These are phyloP conservation scores for Fereydounia khargensis DNA, from an alignment of 1,284 basidiomycete genomes.

Conservation along the genomic window DNA sequence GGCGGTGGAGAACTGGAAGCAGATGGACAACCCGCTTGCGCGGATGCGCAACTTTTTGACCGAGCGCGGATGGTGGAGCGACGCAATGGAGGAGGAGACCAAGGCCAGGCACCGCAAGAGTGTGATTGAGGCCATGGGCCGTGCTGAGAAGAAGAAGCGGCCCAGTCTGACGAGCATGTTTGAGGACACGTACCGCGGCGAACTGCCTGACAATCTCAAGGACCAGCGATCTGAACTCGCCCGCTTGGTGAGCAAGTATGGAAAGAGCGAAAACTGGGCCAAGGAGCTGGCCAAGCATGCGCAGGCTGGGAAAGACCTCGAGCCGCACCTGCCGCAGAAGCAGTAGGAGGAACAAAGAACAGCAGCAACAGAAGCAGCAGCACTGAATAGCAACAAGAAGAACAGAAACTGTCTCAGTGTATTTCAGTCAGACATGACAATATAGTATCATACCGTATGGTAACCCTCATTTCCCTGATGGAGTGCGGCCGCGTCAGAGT, in stretches of 20 bases:
- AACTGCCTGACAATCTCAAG: constrained; percentile 62
- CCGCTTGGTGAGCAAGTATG: constrained; percentile 76
- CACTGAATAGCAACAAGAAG: too few species aligned
- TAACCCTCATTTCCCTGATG: too few species aligned
- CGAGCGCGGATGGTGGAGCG: constrained; percentile 77
- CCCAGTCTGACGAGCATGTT: constrained; percentile 76
- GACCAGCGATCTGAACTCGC: constrained; percentile 80
- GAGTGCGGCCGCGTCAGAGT: too few species aligned
- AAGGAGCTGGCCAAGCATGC: constrained; percentile 77
- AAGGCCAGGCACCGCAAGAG: constrained; percentile 70
- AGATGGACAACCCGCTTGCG: constrained; percentile 75
- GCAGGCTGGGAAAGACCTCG: constrained; percentile 71
- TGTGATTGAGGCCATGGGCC: constrained; percentile 75
- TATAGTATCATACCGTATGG: too few species aligned
- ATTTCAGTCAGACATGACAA: too few species aligned
- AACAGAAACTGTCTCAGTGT: too few species aligned
- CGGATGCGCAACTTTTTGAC: constrained; percentile 79
- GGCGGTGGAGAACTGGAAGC: constrained; percentile 45
- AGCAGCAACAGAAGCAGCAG: neutral
- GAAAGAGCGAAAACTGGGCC: constrained; percentile 75
- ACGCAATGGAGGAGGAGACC: constrained; percentile 70
- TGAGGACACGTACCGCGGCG: constrained; percentile 70
- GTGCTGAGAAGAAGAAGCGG: constrained; percentile 71
- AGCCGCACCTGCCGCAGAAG: constrained; percentile 12
- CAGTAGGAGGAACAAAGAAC: too few species aligned